Base-by-base conservation (phyloP, 768 basidiomycete species). In the Suillus placidus region DNA sequence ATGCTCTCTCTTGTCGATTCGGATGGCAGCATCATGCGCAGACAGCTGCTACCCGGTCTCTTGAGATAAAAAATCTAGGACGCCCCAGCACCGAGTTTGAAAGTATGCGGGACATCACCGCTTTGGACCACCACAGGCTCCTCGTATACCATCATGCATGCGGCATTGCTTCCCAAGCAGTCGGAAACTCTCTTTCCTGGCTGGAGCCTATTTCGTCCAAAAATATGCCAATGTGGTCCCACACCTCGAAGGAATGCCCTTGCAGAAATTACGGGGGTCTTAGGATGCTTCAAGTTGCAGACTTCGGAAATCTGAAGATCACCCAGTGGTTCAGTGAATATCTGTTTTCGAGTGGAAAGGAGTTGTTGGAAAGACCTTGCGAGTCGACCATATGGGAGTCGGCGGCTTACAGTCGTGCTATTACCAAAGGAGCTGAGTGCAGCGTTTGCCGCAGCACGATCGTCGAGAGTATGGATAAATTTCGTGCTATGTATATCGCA, bases 31-130 rank as follows among this genome's bases (percentile, higher is more conserved):
- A 65, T 8, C 67, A 73, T 51, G 72, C 72, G 6, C 55, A 64
- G 30, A 60, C 63, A 6, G 76, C 77, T 7, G 74, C 75, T 10
- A 61, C 45, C 20, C 60, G 55, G 32, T 71, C 74, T 8, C 67
- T 78, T 62, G 61, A 62, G 45, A 64, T 62, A 14, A 23, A 58
- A 34, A 38, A 61, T 30, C 34, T 65, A 16, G 60, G 61, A 4
- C 60, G 54, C 12, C 43, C 64, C 16, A 60, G 20, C 38, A 34
- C 63, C 32, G 78, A 78, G 62, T 72, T 71, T 16, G 67, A 77
- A 30, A 83, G 82, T 67, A 75, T 84, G 26, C 79, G 79, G 63
- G 73, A 76, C 56, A 80, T 84, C 65, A 76, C 79, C 2, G 82
- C 78, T 8, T 81, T 79, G 13, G 77, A 76, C 37, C 78, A 80